Base-by-base conservation (phyloP, 805 yeast genomes). In the Pachysolen tannophilus region DNA sequence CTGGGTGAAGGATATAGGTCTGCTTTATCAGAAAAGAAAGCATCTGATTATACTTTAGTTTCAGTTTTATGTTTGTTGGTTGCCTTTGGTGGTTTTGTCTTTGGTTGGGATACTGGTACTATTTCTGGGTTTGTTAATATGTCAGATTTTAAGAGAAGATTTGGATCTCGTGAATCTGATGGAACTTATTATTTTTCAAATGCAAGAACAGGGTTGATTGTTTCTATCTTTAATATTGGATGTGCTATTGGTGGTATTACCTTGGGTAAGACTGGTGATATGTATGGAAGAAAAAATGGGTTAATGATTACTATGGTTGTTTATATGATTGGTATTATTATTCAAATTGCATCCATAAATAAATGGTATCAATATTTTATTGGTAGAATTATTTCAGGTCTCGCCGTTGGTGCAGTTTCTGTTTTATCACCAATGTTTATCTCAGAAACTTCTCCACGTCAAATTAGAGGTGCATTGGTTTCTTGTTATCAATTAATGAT, bases 81-180 rank as follows among this genome's bases (percentile, higher is more conserved):
- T 39, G 77, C 81, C 25, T 75, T 75, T 43, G 80, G 79, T 55
- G 82, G 81, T 11, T 75, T 71, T 47, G 72, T 75, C 28, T 75
- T 72, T 46, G 81, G 81, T 32, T 75, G 72, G 61, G 81, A 75
- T 56, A 75, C 78, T 34, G 81, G 80, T 55, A 72, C 80, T 37
- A 67, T 73, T 49, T 72, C 78, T 32, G 80, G 80, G 37, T 69
- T 74, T 43, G 67, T 72, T 23, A 68, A 67, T 46, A 68, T 72
- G 69, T 37, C 56, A 14, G 67, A 70, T 40, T 74, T 63, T 51
- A 49, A 57, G 38, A 37, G 39, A 13, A 55, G 70, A 42, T 72
- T 72, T 42, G 79, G 77, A 43, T 45, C 54, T 34, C 21, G 35
- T 3, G 36, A 56, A 38, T 29, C 46, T 2, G 48, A 49, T 18